Evolutionary conservation across 352 stramenopile species (phyloP), one percentile per base, ranked within the genome.

Genomic region (Pythium biforme): DNA sequence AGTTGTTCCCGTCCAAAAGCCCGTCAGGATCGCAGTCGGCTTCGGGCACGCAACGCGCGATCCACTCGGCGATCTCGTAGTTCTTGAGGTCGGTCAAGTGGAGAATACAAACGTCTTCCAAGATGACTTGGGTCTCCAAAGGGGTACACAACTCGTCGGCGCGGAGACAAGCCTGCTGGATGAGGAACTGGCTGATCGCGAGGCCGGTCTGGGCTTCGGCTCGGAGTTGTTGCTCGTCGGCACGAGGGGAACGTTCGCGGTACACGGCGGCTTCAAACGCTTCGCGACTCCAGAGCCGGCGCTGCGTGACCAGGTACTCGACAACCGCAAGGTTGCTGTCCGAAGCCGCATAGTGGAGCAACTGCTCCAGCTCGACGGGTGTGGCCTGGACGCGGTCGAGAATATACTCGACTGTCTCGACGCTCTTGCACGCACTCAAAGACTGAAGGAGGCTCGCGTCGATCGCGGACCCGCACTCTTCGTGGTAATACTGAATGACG

Each of bases 71-170:
- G 3, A 27, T 50, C 45, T 29, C 45, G 23, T 33, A 50, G 14
- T 50, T 50, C 22, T 50, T 50, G 45, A 50, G 45, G 45, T 50
- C 20, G 22, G 45, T 9, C 22, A 50, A 26, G 45, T 50, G 45
- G 10, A 50, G 20, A 31, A 50, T 50, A 17, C 45, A 50, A 31
- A 50, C n/a, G 6, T 50, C 25, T 5, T 50, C 45, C 1, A 50
- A 17, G 6, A n/a, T 33, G 12, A 50, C 45, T 20, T 50, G 45
- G 0, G 1, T 19, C 45, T 4, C 11, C 45, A 50, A 20, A 0
- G 45, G 45, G 8, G 22, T 31, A 6, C 25, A 9, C 45, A 27
- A 19, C 20, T 20, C n/a, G 22, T 29, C 45, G 22, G 45, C 45
- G 23, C 45, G 45, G 45, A 50, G 4, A 1, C 45, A 15, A 4